Evolutionary conservation across 768 basidiomycete species (phyloP), one percentile per base, ranked within the genome.

Genomic region (Mycena venus): DNA sequence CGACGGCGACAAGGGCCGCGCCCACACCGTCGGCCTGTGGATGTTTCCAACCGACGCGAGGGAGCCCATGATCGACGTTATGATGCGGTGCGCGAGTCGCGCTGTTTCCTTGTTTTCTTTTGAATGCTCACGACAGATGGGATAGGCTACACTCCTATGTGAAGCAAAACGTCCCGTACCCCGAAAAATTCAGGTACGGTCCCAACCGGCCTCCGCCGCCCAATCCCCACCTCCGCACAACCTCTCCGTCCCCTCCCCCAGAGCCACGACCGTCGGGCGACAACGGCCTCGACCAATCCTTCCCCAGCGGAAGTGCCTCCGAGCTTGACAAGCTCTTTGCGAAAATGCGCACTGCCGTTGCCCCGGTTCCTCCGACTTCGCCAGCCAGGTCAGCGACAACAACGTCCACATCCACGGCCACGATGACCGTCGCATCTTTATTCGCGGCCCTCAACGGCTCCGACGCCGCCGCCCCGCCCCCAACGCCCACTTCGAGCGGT

Each of bases 1-100:
- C 61, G 82, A 86, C 9, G 84, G 84, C 53, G 87, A 89, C 75
- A 93, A 93, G 78, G 93, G 92, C 21, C 85, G 82, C 27, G 84
- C 88, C 2, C 85, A 85, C 55, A 93, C 90, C 1, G 88, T 94
- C 70, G 93, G 94, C 19, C 83, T 96, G 12, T 96, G 95, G 95
- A 93, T 92, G 82, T 90, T 91, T 78, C 87, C 91, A 10, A 90
- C 90, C 9, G 91, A 92, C 58, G 89, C 91, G 23, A 88, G 94
- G 47, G 94, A 95, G 80, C 90, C 92, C 27, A 87, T 96, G 84
- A 89, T 90, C 61, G 90, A 93, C 69, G 93, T 94, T 56, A 89
- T 95, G 85, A 84, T 88, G 79, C 89, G 93, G 93, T 92, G 36
- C 11, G 36, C 15, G 36, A 11, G n/a, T n/a, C n/a, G n/a, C n/a